Evolutionary conservation across 2,329 filamentous ascomycete genomes (phyloP).

Genomic region (Trichophyton simii): DNA sequence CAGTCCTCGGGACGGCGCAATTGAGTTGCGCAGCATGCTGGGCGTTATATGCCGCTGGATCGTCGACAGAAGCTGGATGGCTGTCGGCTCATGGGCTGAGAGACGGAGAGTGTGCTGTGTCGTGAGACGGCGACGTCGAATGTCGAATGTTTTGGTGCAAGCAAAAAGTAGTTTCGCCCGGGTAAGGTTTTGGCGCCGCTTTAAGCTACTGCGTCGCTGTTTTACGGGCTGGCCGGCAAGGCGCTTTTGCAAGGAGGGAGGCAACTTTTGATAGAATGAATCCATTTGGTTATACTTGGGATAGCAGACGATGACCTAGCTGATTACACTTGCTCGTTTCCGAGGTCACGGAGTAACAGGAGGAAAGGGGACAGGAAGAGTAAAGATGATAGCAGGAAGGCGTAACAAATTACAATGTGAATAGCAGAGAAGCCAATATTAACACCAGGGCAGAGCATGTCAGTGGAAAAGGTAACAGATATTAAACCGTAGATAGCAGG

Average conservation of each 20-base stretch:
- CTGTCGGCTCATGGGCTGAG: background rate
- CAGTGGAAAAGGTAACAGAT: background rate
- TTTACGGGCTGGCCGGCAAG: background rate
- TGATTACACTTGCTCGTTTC: background rate
- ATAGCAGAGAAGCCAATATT: background rate
- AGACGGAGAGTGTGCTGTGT: background rate
- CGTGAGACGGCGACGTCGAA: background rate
- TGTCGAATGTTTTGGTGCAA: background rate
- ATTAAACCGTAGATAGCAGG: conserved; percentile 2
- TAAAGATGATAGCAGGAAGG: background rate
- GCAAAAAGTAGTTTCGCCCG: background rate
- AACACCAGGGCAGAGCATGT: background rate
- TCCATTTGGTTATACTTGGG: background rate
- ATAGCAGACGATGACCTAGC: background rate
- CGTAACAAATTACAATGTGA: conserved; percentile 1
- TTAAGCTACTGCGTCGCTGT: background rate
- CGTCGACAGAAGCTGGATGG: background rate
- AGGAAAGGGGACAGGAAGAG: background rate
- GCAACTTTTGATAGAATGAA: background rate
- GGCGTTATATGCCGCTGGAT: conserved; percentile 22
- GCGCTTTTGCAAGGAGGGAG: background rate
- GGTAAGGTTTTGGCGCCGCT: conserved; percentile 10
- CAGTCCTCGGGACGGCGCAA: conserved; percentile 36
- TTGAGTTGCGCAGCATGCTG: conserved; percentile 45
- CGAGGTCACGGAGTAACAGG: background rate